phyloP scores from a whole-genome alignment of 306 rosid genomes.

The Cucurbita pepo region DNA sequence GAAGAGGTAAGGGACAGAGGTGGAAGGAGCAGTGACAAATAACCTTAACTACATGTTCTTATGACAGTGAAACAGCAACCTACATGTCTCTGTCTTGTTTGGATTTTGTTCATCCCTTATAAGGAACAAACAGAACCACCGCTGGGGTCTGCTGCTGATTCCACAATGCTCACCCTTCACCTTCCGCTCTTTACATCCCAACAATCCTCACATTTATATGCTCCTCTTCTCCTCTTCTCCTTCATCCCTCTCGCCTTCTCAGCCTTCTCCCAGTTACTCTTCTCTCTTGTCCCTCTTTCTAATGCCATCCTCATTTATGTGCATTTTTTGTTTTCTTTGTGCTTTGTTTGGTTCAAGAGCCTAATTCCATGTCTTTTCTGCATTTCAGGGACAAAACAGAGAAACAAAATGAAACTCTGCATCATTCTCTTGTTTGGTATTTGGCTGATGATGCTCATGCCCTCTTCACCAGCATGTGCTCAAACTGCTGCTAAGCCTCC shows the following conservation, averaged over 20 bases:
- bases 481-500: conserved; percentile 42
- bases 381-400: not conserved
- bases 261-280: not conserved
- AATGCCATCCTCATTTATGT: not conserved
- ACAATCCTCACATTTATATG: not conserved
- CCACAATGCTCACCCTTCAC: not conserved
- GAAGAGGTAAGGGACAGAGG: not conserved
- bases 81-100: not conserved
- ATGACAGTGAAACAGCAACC: not conserved
- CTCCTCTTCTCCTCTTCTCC: not conserved
- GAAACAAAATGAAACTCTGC: not conserved
- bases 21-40: not conserved
- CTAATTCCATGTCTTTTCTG: not conserved
- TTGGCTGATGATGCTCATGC: conserved; percentile 25
- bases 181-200: not conserved
- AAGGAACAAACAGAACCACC: conserved; percentile 2
- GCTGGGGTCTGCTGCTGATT: not conserved
- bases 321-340: not conserved
- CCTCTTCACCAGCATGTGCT: conserved; percentile 40
- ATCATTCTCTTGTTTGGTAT: conserved; percentile 12
- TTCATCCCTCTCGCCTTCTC: not conserved
- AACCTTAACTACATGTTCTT: not conserved
- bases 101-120: not conserved
- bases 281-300: not conserved
- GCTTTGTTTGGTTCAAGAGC: not conserved